Base-by-base conservation (phyloP, 2,329 filamentous ascomycete species). In the Aspergillus melleus region DNA sequence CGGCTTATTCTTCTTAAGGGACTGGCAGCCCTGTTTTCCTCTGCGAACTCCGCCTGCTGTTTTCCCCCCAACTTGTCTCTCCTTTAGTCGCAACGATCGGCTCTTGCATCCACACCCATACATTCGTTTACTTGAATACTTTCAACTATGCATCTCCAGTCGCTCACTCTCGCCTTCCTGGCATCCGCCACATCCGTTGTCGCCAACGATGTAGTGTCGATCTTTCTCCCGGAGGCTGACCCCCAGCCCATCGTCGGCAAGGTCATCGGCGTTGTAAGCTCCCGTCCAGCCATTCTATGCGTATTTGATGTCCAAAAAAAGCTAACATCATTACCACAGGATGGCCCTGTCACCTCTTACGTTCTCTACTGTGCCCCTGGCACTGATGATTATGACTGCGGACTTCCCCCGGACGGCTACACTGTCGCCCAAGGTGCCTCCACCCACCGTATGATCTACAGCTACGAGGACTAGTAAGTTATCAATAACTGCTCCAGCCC, bases 81-180 rank as follows among this genome's bases (percentile, higher is more conserved):
- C 20, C 8, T 24, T 47, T 47, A 24, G 19, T 14, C 19, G 22
- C 36, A 14, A 42, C 36, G 36, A 42, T n/a, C 36, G 6, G 36
- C 36, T 29, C 14, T 8, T 6, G 14, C 36, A 5, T 42, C 14
- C 36, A 26, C 52, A 19, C 30, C 3, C 52, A 24, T 14, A 29
- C 36, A 16, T 22, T 54, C 36, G 36, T 54, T 46, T 10, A 42
- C n/a, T 54, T 24, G 29, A 36, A 55, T n/a, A 8, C 6, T n/a
- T n/a, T n/a, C 32, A 57, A 49, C 49, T 44, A 65, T 64, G 63
- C 63, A 60, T 51, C n/a, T 59, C 19, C 59, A 62, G 57, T 55
- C 60, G 61, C 55, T 64, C 58, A 59, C 68, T 57, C 32, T 70
- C 52, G 67, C 67, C 57, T 57, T 72, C 52, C 56, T 72, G 62